Evolutionary conservation across 192 early-diverging fungal species (phyloP), one percentile per base, ranked within the genome.

Genomic region (Umbelopsis isabellina): DNA sequence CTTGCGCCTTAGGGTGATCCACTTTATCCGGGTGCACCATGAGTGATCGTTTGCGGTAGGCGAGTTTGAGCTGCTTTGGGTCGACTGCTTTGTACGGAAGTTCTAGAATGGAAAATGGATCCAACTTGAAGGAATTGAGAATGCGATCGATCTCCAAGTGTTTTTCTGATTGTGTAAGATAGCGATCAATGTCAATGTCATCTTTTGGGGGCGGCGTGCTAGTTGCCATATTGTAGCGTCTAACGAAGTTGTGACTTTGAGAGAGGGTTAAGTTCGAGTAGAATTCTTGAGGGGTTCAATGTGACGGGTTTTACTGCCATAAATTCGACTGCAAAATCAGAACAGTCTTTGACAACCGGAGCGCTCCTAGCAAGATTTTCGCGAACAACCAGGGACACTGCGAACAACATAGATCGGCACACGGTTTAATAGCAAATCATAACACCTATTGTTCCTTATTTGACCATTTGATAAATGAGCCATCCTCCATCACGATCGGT

Each of bases 21-120:
- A 84, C 79, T 67, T 88, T 88, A 58, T 88, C 87, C 1, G 87
- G 87, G 68, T 88, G 87, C 51, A 88, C 85, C 79, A 84, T 83
- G 13, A 88, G 74, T 72, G 86, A 87, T 65, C 87, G 87, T 46
- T 78, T 87, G 33, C 87, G 84, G 72, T 87, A 87, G 1, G 86
- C 80, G 49, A 80, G 48, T 68, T 87, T 87, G 49, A 87, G 77
- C 41, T 75, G 75, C 58, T 85, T 87, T n/a, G 76, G 72, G 10
- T 74, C 70, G 25, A 80, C 82, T 25, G 71, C 69, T 20, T 66
- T 64, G 41, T 75, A 75, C 20, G 78, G 78, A 23, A 88, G 70
- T 48, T 87, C 84, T 2, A 88, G 76, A 33, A 88, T 80, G 44
- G 74, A 78, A 55, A 86, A 88, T 16, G 87, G 87, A 50, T 88